These are phyloP conservation scores for Botrytis galanthina DNA, from an alignment of 2,329 filamentous ascomycete genomes.

Conservation along the genomic window DNA sequence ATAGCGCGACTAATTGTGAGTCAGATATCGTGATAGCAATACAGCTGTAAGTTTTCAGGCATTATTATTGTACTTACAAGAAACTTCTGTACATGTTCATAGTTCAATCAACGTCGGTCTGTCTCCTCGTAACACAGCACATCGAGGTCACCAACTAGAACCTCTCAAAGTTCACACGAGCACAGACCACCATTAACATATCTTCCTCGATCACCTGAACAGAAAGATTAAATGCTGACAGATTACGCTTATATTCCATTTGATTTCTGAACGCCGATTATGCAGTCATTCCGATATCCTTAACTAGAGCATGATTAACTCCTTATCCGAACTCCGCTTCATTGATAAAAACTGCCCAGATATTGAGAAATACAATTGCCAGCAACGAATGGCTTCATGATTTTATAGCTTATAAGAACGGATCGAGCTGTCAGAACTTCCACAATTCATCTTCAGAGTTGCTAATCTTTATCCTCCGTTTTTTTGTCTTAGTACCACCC, in stretches of 20 bases:
- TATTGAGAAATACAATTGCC: background rate
- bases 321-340: background rate
- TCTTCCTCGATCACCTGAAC: background rate
- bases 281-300: background rate
- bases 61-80: background rate
- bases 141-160: no score
- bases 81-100: background rate
- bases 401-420: background rate
- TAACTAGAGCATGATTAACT: background rate
- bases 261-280: background rate
- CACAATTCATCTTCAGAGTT: background rate
- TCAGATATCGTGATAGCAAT: background rate
- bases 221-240: background rate
- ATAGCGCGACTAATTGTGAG: no score
- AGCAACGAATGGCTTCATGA: background rate
- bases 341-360: background rate
- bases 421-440: background rate
- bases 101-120: background rate
- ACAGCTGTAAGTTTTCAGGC: background rate
- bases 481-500: background rate
- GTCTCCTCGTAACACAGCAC: background rate
- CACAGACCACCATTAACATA: background rate
- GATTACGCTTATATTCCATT: background rate
- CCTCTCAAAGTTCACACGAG: background rate
- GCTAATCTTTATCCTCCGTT: background rate